Percentiles rank a stretch among this genome's conserved stretches.
Conservation (phyloP, 2,329 filamentous ascomycete species). For the Chalaropsis ovoidea region DNA sequence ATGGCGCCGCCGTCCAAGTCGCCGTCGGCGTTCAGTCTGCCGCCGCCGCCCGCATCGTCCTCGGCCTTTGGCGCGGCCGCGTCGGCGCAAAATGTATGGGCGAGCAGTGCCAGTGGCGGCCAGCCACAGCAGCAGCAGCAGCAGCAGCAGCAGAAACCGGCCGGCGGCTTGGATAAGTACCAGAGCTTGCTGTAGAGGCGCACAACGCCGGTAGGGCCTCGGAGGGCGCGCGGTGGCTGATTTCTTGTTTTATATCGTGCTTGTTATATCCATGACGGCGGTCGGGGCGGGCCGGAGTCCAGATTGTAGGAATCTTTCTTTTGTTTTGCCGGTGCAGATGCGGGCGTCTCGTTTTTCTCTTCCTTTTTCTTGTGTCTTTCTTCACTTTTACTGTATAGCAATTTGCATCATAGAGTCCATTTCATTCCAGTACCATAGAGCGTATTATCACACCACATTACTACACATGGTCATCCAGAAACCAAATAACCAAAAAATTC, state of each 20-base stretch:
- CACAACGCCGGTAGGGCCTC: not conserved
- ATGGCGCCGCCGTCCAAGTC: slow-evolving; percentile 44
- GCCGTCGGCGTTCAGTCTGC: slow-evolving; percentile 39
- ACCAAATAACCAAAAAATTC: not conserved
- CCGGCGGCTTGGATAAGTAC: slow-evolving; percentile 55
- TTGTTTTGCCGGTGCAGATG: not conserved
- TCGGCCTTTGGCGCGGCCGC: slow-evolving; percentile 21
- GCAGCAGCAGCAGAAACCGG: slow-evolving; percentile 31
- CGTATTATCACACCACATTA: slow-evolving; percentile 10
- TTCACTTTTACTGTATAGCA: not conserved
- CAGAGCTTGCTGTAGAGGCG: slow-evolving; percentile 49
- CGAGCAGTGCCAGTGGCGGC: slow-evolving; percentile 25
- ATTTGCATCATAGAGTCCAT: slow-evolving; percentile 10
- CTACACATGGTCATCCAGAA: not conserved
- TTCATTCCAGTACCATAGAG: slow-evolving; percentile 4
- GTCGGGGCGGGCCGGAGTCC: not conserved
- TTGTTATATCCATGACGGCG: not conserved
- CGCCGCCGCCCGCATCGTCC: slow-evolving; percentile 36
- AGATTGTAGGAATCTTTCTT: not conserved
- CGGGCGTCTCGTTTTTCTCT: slow-evolving; percentile 2
- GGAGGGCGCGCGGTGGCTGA: not conserved
- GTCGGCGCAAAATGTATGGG: slow-evolving; percentile 22
- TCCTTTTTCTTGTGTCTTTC: not conserved
- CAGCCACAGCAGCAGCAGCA: slow-evolving; percentile 30
- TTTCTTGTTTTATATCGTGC: not conserved